These are phyloP conservation scores for Kokia cookei DNA, from an alignment of 441 rosid species.

Conservation along the genomic window DNA sequence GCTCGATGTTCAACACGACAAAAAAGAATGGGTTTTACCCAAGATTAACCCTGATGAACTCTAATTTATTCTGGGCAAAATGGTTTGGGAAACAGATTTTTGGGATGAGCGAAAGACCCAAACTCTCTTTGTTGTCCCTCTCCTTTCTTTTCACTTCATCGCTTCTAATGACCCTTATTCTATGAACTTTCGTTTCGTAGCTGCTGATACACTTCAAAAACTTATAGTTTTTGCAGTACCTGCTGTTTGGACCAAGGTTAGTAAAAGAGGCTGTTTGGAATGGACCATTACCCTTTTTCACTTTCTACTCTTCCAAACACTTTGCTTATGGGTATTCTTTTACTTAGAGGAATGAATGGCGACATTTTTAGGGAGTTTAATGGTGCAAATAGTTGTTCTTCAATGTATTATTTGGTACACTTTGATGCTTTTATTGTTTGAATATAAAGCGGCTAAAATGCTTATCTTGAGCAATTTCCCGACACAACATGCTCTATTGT, in stretches of 20 bases:
- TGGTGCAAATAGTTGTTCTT: constrained; percentile 73
- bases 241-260: constrained; percentile 37
- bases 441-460: constrained; percentile 64
- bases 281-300: constrained; percentile 67
- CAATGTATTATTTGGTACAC: constrained; percentile 83
- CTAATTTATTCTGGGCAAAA: too few species aligned
- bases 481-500: constrained; percentile 90
- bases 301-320: constrained; percentile 68
- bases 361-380: constrained; percentile 51
- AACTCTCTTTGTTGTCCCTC: constrained; percentile 65
- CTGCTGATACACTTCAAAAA: constrained; percentile 68
- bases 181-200: constrained; percentile 66
- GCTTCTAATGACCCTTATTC: constrained; percentile 48
- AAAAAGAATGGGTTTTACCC: too few species aligned
- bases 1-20: too few species aligned
- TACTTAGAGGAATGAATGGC: constrained; percentile 70
- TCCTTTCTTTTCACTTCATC: constrained; percentile 67
- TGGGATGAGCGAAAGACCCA: too few species aligned
- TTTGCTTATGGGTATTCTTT: constrained; percentile 69
- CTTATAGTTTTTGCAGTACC: constrained; percentile 38
- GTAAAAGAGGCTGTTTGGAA: constrained; percentile 51
- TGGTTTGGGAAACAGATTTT: too few species aligned
- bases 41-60: too few species aligned
- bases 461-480: constrained; percentile 87
- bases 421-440: constrained; percentile 60